Conservation (phyloP, 345 rosid species). For the Moricandia moricandioides region DNA sequence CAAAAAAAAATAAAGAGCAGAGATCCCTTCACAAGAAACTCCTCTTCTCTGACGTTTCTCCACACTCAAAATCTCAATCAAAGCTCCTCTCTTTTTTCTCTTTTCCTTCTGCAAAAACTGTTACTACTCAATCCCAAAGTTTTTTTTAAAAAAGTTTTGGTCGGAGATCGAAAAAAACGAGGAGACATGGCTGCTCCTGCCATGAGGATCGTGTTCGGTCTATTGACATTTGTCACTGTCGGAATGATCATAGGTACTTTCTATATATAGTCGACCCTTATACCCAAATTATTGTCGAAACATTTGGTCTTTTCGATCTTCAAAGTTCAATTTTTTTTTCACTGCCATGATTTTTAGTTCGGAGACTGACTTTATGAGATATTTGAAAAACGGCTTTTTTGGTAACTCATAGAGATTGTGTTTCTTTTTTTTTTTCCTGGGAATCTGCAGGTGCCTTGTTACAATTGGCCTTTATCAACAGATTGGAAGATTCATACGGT, state of each 20-base stretch:
- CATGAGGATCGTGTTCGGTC: conserved; percentile 75
- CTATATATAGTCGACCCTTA: conserved; percentile 6
- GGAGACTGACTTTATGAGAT: conserved; percentile 1
- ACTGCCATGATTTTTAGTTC: not conserved
- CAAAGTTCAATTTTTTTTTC: not conserved
- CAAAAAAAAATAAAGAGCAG: not conserved
- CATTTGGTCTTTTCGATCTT: not conserved
- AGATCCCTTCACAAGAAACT: conserved; percentile 18
- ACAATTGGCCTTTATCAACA: conserved; percentile 71
- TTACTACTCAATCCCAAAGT: conserved; percentile 3
- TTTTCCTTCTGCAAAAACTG: conserved; percentile 5
- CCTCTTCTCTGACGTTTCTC: conserved; percentile 34
- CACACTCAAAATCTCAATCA: conserved; percentile 21
- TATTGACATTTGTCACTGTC: conserved; percentile 76
- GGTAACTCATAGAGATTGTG: conserved; percentile 26
- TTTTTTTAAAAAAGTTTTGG: not conserved
- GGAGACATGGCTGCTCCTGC: conserved; percentile 53
- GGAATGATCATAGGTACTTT: conserved; percentile 81
- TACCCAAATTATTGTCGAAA: not conserved
- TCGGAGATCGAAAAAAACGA: conserved; percentile 10
- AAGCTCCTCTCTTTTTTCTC: not conserved
- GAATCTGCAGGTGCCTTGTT: conserved; percentile 75
- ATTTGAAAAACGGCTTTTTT: conserved; percentile 13
- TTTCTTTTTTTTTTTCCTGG: not conserved
- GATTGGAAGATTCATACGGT: conserved; percentile 78